Percentiles rank a stretch among this genome's conserved stretches.
Conservation (phyloP, 139 green algal species). For the Chlorella sp. region DNA sequence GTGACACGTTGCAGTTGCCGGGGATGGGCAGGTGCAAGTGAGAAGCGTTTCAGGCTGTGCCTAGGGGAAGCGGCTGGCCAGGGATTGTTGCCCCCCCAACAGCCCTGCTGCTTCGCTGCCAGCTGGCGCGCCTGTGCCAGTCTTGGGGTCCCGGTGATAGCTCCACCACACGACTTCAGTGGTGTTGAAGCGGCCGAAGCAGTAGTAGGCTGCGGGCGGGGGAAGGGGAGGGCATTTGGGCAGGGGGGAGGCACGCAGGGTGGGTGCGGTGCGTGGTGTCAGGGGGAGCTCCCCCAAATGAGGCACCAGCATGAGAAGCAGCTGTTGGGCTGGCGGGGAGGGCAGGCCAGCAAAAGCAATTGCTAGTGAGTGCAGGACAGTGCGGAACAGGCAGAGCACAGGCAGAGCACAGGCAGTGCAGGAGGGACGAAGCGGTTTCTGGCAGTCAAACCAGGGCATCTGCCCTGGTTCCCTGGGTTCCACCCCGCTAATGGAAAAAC, state of each 20-base stretch:
- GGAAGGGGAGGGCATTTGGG: neutral
- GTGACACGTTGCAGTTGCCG: neutral
- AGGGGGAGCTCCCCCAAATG: too few relatives aligned
- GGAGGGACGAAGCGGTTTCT: too few relatives aligned
- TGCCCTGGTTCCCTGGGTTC: too few relatives aligned
- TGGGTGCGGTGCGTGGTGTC: neutral
- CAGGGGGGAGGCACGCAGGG: neutral
- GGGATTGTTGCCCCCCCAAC: too few relatives aligned
- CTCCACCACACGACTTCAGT: neutral
- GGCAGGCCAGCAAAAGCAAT: too few relatives aligned
- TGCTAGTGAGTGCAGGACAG: too few relatives aligned
- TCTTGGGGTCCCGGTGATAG: neutral
- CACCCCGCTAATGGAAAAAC: too few relatives aligned
- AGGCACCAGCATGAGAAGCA: too few relatives aligned
- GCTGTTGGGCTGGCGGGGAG: neutral
- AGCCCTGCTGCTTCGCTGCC: neutral
- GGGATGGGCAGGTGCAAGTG: neutral
- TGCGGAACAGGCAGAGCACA: too few relatives aligned
- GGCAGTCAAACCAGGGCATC: too few relatives aligned
- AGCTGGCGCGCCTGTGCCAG: neutral
- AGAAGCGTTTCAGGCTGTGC: neutral
- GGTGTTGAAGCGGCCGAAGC: slow-evolving; percentile 21
- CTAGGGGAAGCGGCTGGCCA: neutral
- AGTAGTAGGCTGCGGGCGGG: neutral
- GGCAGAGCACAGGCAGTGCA: too few relatives aligned